A percentile compares a stretch with the other conserved stretches of the same genome.
These are phyloP conservation scores for Jamesozyma piceae DNA, from an alignment of 805 yeast genomes.

Conservation along the genomic window DNA sequence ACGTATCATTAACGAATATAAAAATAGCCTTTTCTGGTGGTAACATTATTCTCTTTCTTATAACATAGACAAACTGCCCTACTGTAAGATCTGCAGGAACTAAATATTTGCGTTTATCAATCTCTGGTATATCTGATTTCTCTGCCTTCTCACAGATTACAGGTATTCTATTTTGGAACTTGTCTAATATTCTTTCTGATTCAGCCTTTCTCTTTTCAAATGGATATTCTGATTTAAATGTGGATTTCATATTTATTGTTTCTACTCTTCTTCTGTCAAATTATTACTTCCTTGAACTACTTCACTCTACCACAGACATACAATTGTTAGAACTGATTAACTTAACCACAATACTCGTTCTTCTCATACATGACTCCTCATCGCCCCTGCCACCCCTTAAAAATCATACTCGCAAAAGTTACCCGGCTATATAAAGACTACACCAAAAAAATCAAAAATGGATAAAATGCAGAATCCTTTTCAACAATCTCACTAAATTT, in stretches of 20 bases:
- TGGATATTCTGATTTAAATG: conserved; percentile 59
- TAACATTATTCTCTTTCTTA: conserved; percentile 88
- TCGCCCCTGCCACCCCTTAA: background rate
- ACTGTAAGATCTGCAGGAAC: conserved; percentile 95
- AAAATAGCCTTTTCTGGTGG: conserved; percentile 97
- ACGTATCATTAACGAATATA: conserved; percentile 90
- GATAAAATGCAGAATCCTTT: no score
- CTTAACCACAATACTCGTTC: background rate
- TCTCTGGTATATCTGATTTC: conserved; percentile 89
- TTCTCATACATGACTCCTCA: background rate
- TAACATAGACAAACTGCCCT: conserved; percentile 96
- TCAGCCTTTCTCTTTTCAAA: conserved; percentile 94
- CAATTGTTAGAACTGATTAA: background rate
- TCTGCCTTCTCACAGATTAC: conserved; percentile 95
- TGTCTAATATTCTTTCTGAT: conserved; percentile 79
- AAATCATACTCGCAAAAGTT: background rate
- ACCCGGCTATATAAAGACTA: background rate
- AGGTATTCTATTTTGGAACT: conserved; percentile 88
- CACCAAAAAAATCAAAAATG: no score
- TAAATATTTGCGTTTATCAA: conserved; percentile 92
- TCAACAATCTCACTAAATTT: no score
- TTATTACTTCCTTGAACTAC: background rate
- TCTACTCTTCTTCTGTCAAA: background rate
- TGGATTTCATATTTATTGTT: conserved; percentile 23
- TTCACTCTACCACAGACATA: background rate